Evolutionary conservation across 2,329 filamentous ascomycete genomes (phyloP).

Genomic region (Claviceps arundinis): DNA sequence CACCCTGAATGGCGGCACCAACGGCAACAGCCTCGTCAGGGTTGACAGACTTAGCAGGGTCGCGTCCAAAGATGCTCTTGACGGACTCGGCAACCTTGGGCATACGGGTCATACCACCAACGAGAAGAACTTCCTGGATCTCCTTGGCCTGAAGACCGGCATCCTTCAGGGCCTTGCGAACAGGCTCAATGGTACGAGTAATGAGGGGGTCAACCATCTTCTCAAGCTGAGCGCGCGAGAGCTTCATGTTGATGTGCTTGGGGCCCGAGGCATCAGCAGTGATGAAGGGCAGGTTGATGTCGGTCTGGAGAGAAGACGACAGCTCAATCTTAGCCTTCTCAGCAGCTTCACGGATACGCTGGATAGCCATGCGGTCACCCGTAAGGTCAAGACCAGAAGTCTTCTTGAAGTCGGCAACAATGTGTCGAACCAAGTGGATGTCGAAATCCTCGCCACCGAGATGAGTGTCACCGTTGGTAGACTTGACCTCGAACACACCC

Average conservation of each 20-base stretch:
- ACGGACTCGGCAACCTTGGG: conserved; percentile 94
- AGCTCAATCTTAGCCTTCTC: conserved; percentile 99
- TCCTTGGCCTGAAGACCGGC: conserved; percentile 83
- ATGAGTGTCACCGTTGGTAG: conserved; percentile 97
- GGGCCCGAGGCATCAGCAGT: conserved; percentile 89
- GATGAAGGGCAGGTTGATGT: conserved; percentile 98
- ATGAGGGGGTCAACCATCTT: conserved; percentile 84
- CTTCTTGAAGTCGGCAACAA: conserved; percentile 94
- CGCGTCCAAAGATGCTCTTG: conserved; percentile 92
- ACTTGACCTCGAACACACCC: conserved; percentile 98
- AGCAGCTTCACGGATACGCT: conserved; percentile 95
- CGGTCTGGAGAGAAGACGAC: conserved; percentile 86
- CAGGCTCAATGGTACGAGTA: conserved; percentile 73
- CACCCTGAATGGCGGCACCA: conserved; percentile 93
- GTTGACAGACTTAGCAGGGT: conserved; percentile 96
- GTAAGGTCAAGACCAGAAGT: conserved; percentile 84
- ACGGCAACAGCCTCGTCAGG: conserved; percentile 97
- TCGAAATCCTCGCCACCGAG: conserved; percentile 98
- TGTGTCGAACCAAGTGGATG: conserved; percentile 83
- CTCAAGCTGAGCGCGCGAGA: conserved; percentile 86
- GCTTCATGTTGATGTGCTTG: conserved; percentile 96
- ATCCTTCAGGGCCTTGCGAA: conserved; percentile 95
- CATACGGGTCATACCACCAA: conserved; percentile 99
- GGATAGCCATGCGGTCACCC: conserved; percentile 91
- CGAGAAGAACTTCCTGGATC: conserved; percentile 94